These are phyloP conservation scores for Trametes maxima DNA, from an alignment of 768 basidiomycete genomes.

Conservation along the genomic window DNA sequence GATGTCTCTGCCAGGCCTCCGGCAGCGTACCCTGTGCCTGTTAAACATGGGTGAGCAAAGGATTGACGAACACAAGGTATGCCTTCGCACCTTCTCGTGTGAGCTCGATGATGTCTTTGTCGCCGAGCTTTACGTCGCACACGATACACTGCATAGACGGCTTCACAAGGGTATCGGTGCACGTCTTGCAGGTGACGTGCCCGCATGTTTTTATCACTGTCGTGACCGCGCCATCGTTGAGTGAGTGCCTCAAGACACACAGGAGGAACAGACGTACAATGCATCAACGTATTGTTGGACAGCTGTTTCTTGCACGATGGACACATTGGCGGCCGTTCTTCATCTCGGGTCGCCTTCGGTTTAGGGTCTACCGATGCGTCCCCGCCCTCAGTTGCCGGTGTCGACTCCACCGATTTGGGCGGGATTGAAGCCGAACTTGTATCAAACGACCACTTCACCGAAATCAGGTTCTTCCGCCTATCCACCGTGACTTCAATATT, in stretches of 20 bases:
- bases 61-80: background rate
- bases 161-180: conserved; percentile 83
- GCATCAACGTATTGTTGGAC: conserved; percentile 75
- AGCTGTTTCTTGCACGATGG: conserved; percentile 86
- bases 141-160: conserved; percentile 82
- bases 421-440: conserved; percentile 32
- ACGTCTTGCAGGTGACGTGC: conserved; percentile 91
- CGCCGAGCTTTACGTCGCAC: conserved; percentile 69
- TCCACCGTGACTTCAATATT: background rate
- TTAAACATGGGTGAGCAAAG: background rate
- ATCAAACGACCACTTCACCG: conserved; percentile 76
- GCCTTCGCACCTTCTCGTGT: conserved; percentile 77
- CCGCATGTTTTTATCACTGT: conserved; percentile 84
- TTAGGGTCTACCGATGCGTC: conserved; percentile 25
- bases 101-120: conserved; percentile 79
- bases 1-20: conserved; percentile 93
- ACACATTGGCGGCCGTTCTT: conserved; percentile 68
- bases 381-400: conserved; percentile 40
- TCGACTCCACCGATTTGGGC: conserved; percentile 35
- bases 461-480: conserved; percentile 81
- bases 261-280: conserved; percentile 50
- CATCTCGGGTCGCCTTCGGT: conserved; percentile 50
- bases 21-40: conserved; percentile 92
- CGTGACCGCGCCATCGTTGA: background rate
- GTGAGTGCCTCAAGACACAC: background rate